Evolutionary conservation across 306 rosid species (phyloP).

Genomic region (Acmispon strigosus): DNA sequence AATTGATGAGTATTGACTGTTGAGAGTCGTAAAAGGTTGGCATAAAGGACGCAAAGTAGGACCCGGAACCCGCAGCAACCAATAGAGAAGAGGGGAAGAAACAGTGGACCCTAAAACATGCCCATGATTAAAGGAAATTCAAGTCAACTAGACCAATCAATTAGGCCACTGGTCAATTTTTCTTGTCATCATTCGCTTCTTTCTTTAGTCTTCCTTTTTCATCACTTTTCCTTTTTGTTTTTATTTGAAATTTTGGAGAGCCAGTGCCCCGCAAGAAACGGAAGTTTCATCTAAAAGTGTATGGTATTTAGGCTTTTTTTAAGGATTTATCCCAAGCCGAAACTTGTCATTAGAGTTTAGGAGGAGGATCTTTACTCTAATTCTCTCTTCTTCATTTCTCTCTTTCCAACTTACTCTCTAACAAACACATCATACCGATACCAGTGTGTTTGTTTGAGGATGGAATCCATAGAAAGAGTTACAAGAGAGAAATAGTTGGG

Average conservation of each 20-base stretch:
- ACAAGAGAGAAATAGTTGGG: no score
- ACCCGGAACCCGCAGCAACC: neutral
- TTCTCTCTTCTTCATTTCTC: no score
- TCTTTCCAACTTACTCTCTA: no score
- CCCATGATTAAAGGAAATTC: constrained; percentile 32
- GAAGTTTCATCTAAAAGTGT: constrained; percentile 1
- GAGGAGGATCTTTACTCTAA: no score
- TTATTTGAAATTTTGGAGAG: neutral
- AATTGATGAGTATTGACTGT: no score
- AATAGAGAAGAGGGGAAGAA: neutral
- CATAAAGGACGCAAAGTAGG: constrained; percentile 7
- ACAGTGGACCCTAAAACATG: neutral
- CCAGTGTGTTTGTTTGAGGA: no score
- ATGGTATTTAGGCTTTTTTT: no score
- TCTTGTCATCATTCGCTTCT: constrained; percentile 17
- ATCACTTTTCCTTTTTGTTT: neutral
- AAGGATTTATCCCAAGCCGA: neutral
- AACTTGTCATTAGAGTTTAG: no score
- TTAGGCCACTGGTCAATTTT: constrained; percentile 21
- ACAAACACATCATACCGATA: no score
- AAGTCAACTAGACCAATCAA: constrained; percentile 33
- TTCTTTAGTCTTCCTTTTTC: neutral
- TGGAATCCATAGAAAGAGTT: no score
- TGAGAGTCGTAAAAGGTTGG: neutral
- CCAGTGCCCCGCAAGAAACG: neutral